Percentiles rank a stretch among this genome's conserved stretches.
These are phyloP conservation scores for Xylaria castorea DNA, from an alignment of 495 filamentous ascomycete genomes.

Conservation along the genomic window DNA sequence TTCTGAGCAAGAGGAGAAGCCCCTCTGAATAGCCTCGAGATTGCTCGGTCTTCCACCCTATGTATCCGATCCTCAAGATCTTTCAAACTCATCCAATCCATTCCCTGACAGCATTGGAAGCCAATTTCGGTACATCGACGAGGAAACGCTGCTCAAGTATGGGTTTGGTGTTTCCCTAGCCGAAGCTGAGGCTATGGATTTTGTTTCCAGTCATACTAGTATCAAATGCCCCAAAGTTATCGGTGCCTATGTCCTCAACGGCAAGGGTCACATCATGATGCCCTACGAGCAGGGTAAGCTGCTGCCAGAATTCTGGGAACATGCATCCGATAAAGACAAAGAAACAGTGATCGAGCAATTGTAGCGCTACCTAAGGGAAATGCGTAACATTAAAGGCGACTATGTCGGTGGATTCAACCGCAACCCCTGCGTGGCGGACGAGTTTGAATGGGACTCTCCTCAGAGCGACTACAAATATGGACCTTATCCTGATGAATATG, in stretches of 20 bases:
- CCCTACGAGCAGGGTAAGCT: neutral
- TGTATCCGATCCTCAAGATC: neutral
- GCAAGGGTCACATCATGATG: slow-evolving; percentile 4
- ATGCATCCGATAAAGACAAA: neutral
- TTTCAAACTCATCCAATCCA: neutral
- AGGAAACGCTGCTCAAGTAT: neutral
- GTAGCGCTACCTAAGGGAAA: neutral
- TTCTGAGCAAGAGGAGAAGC: neutral
- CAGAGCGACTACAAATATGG: neutral
- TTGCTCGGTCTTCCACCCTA: neutral
- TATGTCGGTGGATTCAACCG: no score
- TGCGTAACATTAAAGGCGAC: neutral
- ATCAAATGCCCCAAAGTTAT: slow-evolving; percentile 21
- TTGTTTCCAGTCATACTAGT: neutral
- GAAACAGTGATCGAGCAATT: slow-evolving; percentile 6
- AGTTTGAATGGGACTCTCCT: no score
- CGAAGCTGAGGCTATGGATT: slow-evolving; percentile 17
- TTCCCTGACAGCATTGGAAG: neutral
- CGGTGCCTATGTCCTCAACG: slow-evolving; percentile 1
- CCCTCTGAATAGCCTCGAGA: neutral
- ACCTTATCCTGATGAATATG: neutral
- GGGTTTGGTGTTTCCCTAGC: neutral
- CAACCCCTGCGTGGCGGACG: no score
- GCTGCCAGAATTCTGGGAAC: neutral
- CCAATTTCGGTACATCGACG: neutral